A percentile compares a stretch with the other conserved stretches of the same genome.
Evolutionary conservation across 2,329 filamentous ascomycete species (phyloP).

Genomic region (Sporothrix brasiliensis): DNA sequence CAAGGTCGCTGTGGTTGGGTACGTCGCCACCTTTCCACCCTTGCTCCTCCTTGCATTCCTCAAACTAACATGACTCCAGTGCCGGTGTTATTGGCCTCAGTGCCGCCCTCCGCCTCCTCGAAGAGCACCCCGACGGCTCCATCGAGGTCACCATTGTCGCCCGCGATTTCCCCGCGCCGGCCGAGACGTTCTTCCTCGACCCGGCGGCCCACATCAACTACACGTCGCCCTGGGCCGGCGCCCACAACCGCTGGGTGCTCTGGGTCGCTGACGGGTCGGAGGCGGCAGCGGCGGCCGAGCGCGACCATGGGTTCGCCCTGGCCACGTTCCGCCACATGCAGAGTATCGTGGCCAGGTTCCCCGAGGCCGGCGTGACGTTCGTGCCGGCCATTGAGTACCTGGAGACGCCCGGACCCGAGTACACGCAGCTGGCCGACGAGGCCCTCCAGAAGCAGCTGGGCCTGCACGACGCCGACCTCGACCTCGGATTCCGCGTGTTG

Average conservation of each 20-base stretch:
- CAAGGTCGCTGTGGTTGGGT: constrained; percentile 34
- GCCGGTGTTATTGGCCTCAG: constrained; percentile 59
- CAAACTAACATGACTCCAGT: constrained; percentile 40
- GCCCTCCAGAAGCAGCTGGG: constrained; percentile 42
- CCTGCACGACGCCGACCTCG: constrained; percentile 42
- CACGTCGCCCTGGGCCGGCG: constrained; percentile 61
- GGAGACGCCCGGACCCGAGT: constrained; percentile 50
- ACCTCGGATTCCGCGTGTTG: constrained; percentile 48
- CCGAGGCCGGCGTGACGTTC: constrained; percentile 53
- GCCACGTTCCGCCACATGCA: constrained; percentile 51
- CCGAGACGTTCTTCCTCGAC: constrained; percentile 48
- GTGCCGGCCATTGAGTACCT: constrained; percentile 57
- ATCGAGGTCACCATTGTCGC: constrained; percentile 49
- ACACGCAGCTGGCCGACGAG: constrained; percentile 39
- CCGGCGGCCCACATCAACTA: constrained; percentile 51
- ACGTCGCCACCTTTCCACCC: background rate
- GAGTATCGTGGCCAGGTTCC: constrained; percentile 39
- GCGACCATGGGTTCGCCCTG: constrained; percentile 51
- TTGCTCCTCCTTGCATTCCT: background rate
- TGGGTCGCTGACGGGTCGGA: constrained; percentile 41
- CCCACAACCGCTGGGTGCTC: constrained; percentile 58
- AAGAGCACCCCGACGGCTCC: constrained; percentile 41
- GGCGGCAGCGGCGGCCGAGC: constrained; percentile 38
- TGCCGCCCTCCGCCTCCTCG: constrained; percentile 52
- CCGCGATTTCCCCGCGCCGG: constrained; percentile 52